Evolutionary conservation across 495 filamentous ascomycete genomes (phyloP), one percentile per base, ranked within the genome.

Genomic region (Penicillium longicatenatum): DNA sequence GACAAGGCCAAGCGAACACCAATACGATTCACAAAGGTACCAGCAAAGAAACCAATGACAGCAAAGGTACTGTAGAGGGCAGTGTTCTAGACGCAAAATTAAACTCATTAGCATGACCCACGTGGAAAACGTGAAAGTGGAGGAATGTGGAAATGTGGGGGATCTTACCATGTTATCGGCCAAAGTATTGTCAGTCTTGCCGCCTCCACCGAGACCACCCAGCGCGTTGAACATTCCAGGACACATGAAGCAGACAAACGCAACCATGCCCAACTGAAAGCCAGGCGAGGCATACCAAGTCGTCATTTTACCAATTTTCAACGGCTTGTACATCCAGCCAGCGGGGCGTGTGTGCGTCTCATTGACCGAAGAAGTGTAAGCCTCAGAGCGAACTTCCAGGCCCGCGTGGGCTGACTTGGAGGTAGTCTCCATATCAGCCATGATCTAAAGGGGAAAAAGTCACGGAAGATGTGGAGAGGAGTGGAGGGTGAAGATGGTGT

Each of bases 151-250:
- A 22, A 19, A n/a, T n/a, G n/a, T 22, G 31, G 3, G 17, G 33
- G 22, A 16, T 59, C 66, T 55, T 60, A 76, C 74, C 61, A 74
- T 79, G 14, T 68, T 33, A 50, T 79, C 79, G 46, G 72, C 75
- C 39, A 76, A 64, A 7, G 35, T 59, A 14, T 69, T 50, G 55
- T 79, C 70, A 9, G 77, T 47, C 55, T 79, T 76, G 49, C 82
- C 82, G 56, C 73, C 82, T 35, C 82, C 82, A 39, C 82, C 82
- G 31, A 84, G 68, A 39, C 82, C 82, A 55, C 68, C 69, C 41
- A 84, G 66, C 16, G 82, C 90, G 67, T 93, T 94, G 77, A 89
- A 93, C 83, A 84, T 85, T 69, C 89, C 89, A 14, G 91, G 90
- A 66, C 90, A 93, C 59, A 94, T 69, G 80, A 94, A 93, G 70